Percentiles rank a stretch among this genome's conserved stretches.
Evolutionary conservation across 768 basidiomycete genomes (phyloP).

Genomic region (Pleurotus tuoliensis): DNA sequence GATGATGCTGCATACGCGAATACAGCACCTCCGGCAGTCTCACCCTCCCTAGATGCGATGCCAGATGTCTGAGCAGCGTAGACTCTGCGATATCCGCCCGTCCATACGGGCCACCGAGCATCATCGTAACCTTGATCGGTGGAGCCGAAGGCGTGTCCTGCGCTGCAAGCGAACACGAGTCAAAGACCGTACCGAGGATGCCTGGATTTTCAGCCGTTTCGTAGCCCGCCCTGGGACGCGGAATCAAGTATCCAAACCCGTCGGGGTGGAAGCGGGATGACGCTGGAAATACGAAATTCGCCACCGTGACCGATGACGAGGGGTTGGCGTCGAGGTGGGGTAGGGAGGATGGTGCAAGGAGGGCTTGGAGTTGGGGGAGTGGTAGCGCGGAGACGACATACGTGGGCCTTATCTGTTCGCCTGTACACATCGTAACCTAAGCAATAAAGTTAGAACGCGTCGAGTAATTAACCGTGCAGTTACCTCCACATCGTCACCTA

Average conservation of each 20-base stretch:
- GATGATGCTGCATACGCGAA: slow-evolving; percentile 49
- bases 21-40: slow-evolving; percentile 53
- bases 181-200: slow-evolving; percentile 86
- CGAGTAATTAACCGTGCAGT: slow-evolving; percentile 8
- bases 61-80: slow-evolving; percentile 32
- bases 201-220: slow-evolving; percentile 32
- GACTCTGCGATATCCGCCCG: slow-evolving; percentile 16
- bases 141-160: slow-evolving; percentile 33
- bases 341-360: slow-evolving; percentile 35
- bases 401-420: slow-evolving; percentile 37
- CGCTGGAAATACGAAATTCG: slow-evolving; percentile 79
- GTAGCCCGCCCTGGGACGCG: slow-evolving; percentile 64
- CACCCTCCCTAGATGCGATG: slow-evolving; percentile 36
- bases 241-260: slow-evolving; percentile 94
- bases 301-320: slow-evolving; percentile 77
- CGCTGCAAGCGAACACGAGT: slow-evolving; percentile 67
- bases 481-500: slow-evolving; percentile 44
- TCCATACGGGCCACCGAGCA: slow-evolving; percentile 81
- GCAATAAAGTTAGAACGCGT: neutral
- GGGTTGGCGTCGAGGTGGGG: slow-evolving; percentile 72
- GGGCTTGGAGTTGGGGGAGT: slow-evolving; percentile 44
- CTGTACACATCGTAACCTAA: slow-evolving; percentile 29
- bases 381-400: slow-evolving; percentile 80
- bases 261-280: slow-evolving; percentile 61
- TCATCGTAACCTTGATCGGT: slow-evolving; percentile 76